phyloP scores from a whole-genome alignment of 306 rosid species.

The Casuarina equisetifolia region DNA sequence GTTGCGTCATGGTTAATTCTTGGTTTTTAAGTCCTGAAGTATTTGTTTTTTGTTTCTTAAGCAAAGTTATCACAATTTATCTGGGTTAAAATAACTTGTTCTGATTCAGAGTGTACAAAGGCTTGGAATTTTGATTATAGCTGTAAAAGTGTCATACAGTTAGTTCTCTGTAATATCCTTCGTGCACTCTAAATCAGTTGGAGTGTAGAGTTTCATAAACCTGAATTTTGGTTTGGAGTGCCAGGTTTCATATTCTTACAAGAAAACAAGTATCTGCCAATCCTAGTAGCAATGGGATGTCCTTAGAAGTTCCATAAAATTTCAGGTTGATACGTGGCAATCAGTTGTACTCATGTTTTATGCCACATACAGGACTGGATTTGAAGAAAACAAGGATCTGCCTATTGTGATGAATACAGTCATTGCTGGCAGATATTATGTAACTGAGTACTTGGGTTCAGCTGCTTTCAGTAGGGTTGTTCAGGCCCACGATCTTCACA shows the following conservation, averaged over 20 bases:
- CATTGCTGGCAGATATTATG: constrained; percentile 81
- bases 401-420: constrained; percentile 80
- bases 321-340: constrained; percentile 24
- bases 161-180: constrained; percentile 8
- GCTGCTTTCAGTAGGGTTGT: constrained; percentile 98
- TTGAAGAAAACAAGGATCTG: constrained; percentile 93
- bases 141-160: constrained; percentile 1
- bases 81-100: neutral
- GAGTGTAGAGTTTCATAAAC: no score
- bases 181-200: no score
- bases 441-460: constrained; percentile 90
- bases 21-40: constrained; percentile 2
- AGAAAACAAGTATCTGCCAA: no score
- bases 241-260: no score
- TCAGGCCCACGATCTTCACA: constrained; percentile 91
- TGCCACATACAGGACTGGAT: constrained; percentile 83
- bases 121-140: constrained; percentile 4
- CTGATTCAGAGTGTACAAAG: neutral
- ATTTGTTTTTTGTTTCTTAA: neutral
- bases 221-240: no score
- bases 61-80: neutral
- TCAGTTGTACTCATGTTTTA: constrained; percentile 37
- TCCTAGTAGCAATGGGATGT: no score
- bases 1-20: constrained; percentile 13
- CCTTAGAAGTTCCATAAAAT: no score